phyloP scores from a whole-genome alignment of 176 grass and related monocot genomes.

The Oryza coarctata region DNA sequence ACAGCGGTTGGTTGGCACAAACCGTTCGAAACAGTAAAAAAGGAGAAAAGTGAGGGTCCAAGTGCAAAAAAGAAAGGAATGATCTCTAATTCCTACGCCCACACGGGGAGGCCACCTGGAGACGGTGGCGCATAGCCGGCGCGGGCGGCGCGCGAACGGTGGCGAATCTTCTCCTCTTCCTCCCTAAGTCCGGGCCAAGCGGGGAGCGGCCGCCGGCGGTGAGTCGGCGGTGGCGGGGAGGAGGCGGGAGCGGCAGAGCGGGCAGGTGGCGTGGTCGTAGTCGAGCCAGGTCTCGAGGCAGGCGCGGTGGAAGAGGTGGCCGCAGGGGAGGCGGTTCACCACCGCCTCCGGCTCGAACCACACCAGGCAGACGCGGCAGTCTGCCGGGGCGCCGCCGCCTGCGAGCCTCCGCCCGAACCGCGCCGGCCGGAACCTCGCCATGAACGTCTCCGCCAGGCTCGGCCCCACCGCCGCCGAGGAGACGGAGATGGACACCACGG shows the following conservation, averaged over 20 bases:
- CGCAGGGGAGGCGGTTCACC: conserved; percentile 79
- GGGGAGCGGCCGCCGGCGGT: background rate
- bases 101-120: conserved; percentile 56
- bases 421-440: conserved; percentile 38
- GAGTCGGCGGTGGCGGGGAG: conserved; percentile 27
- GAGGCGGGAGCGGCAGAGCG: conserved; percentile 66
- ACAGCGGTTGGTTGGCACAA: conserved; percentile 28
- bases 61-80: background rate
- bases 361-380: conserved; percentile 71
- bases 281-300: conserved; percentile 88
- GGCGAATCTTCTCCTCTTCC: background rate
- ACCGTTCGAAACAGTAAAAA: background rate
- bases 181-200: background rate
- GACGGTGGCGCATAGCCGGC: conserved; percentile 38
- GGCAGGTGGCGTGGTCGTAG: conserved; percentile 85
- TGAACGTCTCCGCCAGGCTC: conserved; percentile 42
- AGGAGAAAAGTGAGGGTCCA: background rate
- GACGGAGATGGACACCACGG: background rate
- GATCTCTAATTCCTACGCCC: conserved; percentile 20
- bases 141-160: background rate
- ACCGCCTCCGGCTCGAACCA: conserved; percentile 64
- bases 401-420: conserved; percentile 35
- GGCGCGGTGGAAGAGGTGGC: conserved; percentile 73
- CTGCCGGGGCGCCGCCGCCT: background rate
- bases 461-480: background rate